Evolutionary conservation across 208 protist species (phyloP), one percentile per base, ranked within the genome.

Genomic region (Leptomonas pyrrhocoris): DNA sequence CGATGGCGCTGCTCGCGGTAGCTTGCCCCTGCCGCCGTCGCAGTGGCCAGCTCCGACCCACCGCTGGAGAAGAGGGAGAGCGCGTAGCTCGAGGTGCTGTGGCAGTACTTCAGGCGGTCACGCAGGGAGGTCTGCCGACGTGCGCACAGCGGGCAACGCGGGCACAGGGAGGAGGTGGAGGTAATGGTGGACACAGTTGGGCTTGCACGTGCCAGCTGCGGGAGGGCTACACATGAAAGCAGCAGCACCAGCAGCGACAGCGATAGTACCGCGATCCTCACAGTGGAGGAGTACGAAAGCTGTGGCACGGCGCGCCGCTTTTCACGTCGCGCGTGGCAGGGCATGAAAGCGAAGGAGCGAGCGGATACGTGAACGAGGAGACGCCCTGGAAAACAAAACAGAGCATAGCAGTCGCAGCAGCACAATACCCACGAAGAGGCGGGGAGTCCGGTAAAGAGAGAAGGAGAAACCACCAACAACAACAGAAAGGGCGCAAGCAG

Each of bases 131-230:
- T 69, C 38, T 56, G 31, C 51, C 60, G 19, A 23, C 57, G 74
- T 2, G 76, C 68, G 59, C 86, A 91, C 8, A 88, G 65, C 16
- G 86, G 86, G 46, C 73, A 83, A 55, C 62, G 61, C 11, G 86
- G 83, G 56, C 86, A 91, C 1, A 73, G 60, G 11, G 66, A 68
- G 21, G 65, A 8, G 21, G 27, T 58, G 53, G 15, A 25, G 25
- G 15, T 12, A 34, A 15, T 7, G 25, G 31, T 27, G 31, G 15
- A 19, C 23, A 7, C 12, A 36, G 16, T 2, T 15, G 31, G 7
- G 31, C 2, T 49, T 16, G 23, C 18, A 23, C 19, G 53, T 59
- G 58, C 21, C 9, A 9, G 36, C 16, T 18, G 23, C 40, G 46
- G 50, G 34, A 30, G 6, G 54, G n/a, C 31, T 5, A 18, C 30